Percentiles rank a stretch among this genome's conserved stretches.
phyloP scores from a whole-genome alignment of 306 rosid genomes.

The Ormosia semicastrata region DNA sequence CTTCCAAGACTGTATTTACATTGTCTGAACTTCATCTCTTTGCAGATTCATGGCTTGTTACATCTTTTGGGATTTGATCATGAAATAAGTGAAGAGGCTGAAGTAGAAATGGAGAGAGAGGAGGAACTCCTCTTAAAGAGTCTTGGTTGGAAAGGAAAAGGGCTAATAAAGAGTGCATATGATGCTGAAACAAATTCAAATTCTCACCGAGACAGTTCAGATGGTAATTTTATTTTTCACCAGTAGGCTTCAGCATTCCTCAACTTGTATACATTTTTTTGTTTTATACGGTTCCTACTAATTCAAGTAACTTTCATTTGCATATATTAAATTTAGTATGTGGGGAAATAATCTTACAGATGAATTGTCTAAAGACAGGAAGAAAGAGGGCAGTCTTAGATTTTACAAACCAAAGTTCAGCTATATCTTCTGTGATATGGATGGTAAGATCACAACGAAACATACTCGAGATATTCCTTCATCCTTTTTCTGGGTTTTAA shows the following conservation, averaged over 20 bases:
- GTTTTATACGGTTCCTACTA: constrained; percentile 13
- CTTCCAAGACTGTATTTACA: neutral
- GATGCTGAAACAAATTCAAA: constrained; percentile 46
- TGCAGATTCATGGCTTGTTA: constrained; percentile 87
- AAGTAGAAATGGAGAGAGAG: constrained; percentile 86
- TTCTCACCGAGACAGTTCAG: constrained; percentile 30
- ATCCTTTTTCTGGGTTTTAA: constrained; percentile 28
- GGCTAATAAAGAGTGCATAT: constrained; percentile 75
- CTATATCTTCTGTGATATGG: constrained; percentile 95
- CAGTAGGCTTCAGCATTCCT: neutral
- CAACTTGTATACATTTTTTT: neutral
- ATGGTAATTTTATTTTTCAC: constrained; percentile 31
- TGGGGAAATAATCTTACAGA: constrained; percentile 52
- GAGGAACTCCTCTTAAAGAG: constrained; percentile 72
- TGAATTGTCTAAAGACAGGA: constrained; percentile 87
- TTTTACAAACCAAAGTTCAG: constrained; percentile 84
- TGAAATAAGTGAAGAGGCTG: constrained; percentile 85
- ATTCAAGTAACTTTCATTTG: constrained; percentile 15
- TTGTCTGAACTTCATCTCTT: constrained; percentile 9
- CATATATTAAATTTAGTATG: constrained; percentile 9
- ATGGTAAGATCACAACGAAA: constrained; percentile 55
- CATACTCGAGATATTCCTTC: constrained; percentile 5
- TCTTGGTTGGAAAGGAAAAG: constrained; percentile 90
- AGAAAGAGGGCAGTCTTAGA: constrained; percentile 80
- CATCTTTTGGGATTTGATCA: constrained; percentile 94